phyloP scores from a whole-genome alignment of 768 basidiomycete genomes.

The Russula griseocarnosa region DNA sequence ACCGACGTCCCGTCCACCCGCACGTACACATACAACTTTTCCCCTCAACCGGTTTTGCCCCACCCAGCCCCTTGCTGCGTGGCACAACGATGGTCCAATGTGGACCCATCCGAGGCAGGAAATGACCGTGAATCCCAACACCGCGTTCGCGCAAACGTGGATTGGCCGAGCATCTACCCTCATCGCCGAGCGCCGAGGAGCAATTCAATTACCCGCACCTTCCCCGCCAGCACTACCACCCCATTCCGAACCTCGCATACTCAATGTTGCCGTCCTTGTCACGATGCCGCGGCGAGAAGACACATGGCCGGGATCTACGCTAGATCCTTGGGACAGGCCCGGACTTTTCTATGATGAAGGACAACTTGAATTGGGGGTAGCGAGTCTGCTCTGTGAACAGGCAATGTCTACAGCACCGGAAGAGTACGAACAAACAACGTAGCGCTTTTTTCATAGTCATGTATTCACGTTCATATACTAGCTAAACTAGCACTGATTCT shows the following conservation, averaged over 20 bases:
- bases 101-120: neutral
- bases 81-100: conserved; percentile 4
- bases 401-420: neutral
- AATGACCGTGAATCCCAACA: neutral
- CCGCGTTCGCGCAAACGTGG: conserved; percentile 14
- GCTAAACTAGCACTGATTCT: neutral
- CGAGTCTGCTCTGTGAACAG: conserved; percentile 2
- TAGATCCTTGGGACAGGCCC: neutral
- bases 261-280: conserved; percentile 24
- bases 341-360: conserved; percentile 1
- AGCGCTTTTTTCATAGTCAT: neutral
- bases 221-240: neutral
- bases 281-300: conserved; percentile 18
- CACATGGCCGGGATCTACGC: neutral
- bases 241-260: neutral
- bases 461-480: neutral
- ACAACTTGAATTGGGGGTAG: conserved; percentile 9
- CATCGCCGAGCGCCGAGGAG: neutral
- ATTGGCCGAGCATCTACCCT: neutral
- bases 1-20: neutral
- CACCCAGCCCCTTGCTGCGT: conserved; percentile 22
- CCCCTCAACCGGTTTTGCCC: neutral
- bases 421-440: neutral
- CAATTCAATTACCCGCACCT: neutral
- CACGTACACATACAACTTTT: neutral